Base-by-base conservation (phyloP, 345 rosid genomes). In the Toxicodendron radicans region DNA sequence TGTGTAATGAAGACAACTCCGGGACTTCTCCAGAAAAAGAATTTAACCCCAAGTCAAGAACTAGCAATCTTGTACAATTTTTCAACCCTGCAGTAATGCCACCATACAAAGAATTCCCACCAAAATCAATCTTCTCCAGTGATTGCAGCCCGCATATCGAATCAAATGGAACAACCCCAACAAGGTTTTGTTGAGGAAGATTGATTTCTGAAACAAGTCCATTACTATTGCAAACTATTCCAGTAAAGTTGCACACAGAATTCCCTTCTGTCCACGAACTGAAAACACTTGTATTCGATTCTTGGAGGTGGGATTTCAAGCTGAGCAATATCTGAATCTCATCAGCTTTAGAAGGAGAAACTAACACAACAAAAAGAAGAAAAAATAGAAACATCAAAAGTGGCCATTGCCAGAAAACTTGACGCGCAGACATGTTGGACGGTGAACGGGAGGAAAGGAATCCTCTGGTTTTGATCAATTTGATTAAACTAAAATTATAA, bases 21-120 rank as follows among this genome's bases (percentile, higher is more conserved):
- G 93, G 98, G 5, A 92, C 84, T 53, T 79, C 65, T 1, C 97
- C 97, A 7, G 89, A 64, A 75, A 94, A 90, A 0, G 70, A 43
- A 84, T 92, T 94, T 73, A 2, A 1, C 0, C 91, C 95, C 83
- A 92, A 84, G 78, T 89, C 80, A 64, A 94, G 72, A 51, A 85
- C 78, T 83, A 78, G 75, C 76, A 94, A 67, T 17, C 76, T 72
- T 11, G 76, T 79, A 72, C 97, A 92, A 14, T 73, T 83, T 41
- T 65, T 78, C 85, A 94, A 52, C 48, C 69, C 85, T 0, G 66
- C 78, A 21, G 38, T 20, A 8, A 94, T 68, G 4, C 23, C 11
- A 1, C 96, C 97, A 5, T 65, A 71, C 49, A 94, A 58, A 33
- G 69, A 77, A 83, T 94, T 94, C 52, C 65, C 46, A 33, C 86